These are phyloP conservation scores for Hygrocybe punicea DNA, from an alignment of 768 basidiomycete species.

Conservation along the genomic window DNA sequence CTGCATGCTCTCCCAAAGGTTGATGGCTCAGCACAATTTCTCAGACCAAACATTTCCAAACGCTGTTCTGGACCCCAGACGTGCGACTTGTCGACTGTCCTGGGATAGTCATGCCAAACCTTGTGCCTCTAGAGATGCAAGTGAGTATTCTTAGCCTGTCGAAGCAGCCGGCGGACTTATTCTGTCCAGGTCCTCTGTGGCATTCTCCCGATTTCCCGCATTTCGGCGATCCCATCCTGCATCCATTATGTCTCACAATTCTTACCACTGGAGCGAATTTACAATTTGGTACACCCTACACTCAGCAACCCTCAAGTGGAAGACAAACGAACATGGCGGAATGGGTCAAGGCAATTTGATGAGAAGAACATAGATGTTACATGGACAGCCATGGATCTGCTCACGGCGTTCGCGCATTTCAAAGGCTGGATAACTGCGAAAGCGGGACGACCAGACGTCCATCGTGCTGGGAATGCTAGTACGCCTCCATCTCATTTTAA, in stretches of 20 bases:
- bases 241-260: constrained; percentile 64
- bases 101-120: constrained; percentile 87
- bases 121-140: constrained; percentile 80
- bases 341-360: constrained; percentile 35
- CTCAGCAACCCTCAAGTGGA: constrained; percentile 33
- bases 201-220: constrained; percentile 74
- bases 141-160: constrained; percentile 32
- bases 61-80: constrained; percentile 81
- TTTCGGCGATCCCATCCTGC: constrained; percentile 82
- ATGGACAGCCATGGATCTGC: constrained; percentile 88
- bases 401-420: constrained; percentile 69
- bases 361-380: constrained; percentile 18
- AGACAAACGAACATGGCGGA: constrained; percentile 81
- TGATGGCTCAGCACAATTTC: not conserved
- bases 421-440: constrained; percentile 90
- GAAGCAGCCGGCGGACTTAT: constrained; percentile 7
- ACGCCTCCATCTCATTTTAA: constrained; percentile 26
- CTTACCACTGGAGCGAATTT: constrained; percentile 74
- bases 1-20: not conserved
- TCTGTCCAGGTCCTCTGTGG: constrained; percentile 58
- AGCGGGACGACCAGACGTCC: constrained; percentile 82
- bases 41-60: constrained; percentile 94
- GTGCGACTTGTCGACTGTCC: constrained; percentile 94
- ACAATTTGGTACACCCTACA: constrained; percentile 55
- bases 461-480: constrained; percentile 89